Conservation (phyloP, 495 filamentous ascomycete genomes). For the Xylaria bambusicola region DNA sequence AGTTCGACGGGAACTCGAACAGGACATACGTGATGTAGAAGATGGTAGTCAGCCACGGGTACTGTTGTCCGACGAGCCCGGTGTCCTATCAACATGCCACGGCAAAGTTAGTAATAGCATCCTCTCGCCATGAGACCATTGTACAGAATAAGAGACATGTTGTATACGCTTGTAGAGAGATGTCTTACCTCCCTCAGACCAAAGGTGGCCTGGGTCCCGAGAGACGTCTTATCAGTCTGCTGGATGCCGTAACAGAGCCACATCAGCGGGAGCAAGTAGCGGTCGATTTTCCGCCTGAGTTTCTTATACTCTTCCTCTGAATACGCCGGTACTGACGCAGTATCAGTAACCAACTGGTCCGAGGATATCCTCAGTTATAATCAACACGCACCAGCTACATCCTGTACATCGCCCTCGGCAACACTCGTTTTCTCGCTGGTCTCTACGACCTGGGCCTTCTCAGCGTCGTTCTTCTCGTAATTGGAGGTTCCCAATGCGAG, state of each 20-base stretch:
- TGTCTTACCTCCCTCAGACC: slow-evolving; percentile 16
- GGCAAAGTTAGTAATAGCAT: background rate
- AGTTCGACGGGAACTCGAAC: slow-evolving; percentile 38
- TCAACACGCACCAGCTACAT: slow-evolving; percentile 19
- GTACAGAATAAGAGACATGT: background rate
- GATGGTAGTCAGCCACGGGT: slow-evolving; percentile 36
- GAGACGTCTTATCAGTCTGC: slow-evolving; percentile 36
- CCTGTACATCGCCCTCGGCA: slow-evolving; percentile 21
- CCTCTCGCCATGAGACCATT: background rate
- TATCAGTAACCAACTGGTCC: slow-evolving; percentile 1
- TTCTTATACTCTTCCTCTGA: slow-evolving; percentile 35
- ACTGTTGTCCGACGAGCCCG: slow-evolving; percentile 35
- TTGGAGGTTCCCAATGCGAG: slow-evolving; percentile 10
- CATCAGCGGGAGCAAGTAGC: slow-evolving; percentile 34
- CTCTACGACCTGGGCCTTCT: slow-evolving; percentile 19
- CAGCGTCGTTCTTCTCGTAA: slow-evolving; percentile 25
- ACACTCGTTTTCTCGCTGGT: slow-evolving; percentile 27
- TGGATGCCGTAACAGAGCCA: slow-evolving; percentile 40
- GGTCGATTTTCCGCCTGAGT: slow-evolving; percentile 32
- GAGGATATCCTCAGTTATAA: background rate
- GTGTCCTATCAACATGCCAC: slow-evolving; percentile 25
- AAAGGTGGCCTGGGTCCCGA: slow-evolving; percentile 35
- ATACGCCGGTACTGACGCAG: slow-evolving; percentile 19
- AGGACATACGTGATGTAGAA: slow-evolving; percentile 38
- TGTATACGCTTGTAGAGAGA: background rate